Evolutionary conservation across 257 asterid genomes (phyloP).

Genomic region (Solanum chaucha): DNA sequence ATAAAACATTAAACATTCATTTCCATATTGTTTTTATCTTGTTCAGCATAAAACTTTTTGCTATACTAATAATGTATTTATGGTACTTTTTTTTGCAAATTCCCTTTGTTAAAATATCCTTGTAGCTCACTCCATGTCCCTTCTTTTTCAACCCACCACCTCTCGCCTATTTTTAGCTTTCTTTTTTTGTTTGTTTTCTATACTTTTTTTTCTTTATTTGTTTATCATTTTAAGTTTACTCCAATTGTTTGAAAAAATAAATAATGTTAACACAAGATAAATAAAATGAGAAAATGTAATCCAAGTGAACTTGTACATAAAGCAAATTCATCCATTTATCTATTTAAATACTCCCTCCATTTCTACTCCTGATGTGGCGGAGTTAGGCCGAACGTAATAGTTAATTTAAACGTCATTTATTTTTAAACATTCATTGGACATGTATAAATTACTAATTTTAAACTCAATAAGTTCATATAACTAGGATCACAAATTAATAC

Average conservation of each 20-base stretch:
- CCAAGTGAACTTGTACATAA: background rate
- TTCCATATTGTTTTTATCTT: background rate
- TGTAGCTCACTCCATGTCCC: background rate
- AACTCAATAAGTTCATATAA: background rate
- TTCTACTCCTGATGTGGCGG: background rate
- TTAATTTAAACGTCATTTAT: rapidly evolving
- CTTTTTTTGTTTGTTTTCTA: background rate
- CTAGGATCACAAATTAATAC: no score
- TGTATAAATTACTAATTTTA: no score
- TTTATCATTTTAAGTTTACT: background rate
- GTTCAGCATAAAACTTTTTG: background rate
- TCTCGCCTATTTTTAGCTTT: background rate
- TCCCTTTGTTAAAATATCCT: background rate
- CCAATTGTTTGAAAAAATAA: background rate
- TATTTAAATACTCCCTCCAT: background rate
- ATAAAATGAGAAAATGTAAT: background rate
- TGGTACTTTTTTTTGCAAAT: background rate
- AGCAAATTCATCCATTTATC: background rate
- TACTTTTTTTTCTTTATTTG: background rate
- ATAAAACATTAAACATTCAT: background rate
- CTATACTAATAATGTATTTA: background rate
- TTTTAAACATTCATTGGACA: background rate
- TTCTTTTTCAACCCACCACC: background rate
- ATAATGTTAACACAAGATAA: background rate
- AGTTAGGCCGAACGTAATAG: background rate